Conservation (phyloP, 2,329 filamentous ascomycete genomes). For the Onygenales sp. region DNA sequence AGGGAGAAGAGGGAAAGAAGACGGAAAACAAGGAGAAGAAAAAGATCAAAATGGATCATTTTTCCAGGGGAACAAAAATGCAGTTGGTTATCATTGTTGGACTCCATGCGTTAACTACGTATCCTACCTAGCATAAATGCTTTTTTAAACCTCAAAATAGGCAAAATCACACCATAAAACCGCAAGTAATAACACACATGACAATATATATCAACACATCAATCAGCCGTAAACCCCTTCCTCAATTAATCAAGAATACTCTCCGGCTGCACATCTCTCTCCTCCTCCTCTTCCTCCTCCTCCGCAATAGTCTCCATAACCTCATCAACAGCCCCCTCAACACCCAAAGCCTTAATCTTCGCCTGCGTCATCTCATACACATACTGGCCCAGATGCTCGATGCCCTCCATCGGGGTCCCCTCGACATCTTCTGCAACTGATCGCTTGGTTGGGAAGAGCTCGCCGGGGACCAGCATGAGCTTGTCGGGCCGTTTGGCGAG, state of each 20-base stretch:
- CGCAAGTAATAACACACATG: too few relatives aligned
- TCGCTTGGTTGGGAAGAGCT: conserved; percentile 68
- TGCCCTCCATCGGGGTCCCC: conserved; percentile 69
- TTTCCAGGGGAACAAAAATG: too few relatives aligned
- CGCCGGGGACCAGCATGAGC: conserved; percentile 69
- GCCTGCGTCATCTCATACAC: conserved; percentile 91
- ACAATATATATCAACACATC: too few relatives aligned
- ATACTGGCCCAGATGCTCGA: conserved; percentile 93
- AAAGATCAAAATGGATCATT: not conserved
- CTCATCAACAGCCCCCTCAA: conserved; percentile 26
- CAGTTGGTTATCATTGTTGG: too few relatives aligned
- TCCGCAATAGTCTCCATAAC: conserved; percentile 22
- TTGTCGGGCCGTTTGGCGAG: conserved; percentile 72
- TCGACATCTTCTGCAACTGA: conserved; percentile 31
- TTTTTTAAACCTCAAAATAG: too few relatives aligned
- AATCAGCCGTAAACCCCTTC: too few relatives aligned
- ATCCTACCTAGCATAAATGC: too few relatives aligned
- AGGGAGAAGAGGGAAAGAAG: not conserved
- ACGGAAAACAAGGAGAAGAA: not conserved
- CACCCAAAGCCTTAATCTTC: conserved; percentile 48
- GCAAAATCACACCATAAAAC: too few relatives aligned
- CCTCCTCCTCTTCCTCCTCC: conserved; percentile 22
- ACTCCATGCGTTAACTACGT: too few relatives aligned
- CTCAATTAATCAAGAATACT: not conserved
- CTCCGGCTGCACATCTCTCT: not conserved